Conservation (phyloP, 306 rosid species). For the Castanea crenata region DNA sequence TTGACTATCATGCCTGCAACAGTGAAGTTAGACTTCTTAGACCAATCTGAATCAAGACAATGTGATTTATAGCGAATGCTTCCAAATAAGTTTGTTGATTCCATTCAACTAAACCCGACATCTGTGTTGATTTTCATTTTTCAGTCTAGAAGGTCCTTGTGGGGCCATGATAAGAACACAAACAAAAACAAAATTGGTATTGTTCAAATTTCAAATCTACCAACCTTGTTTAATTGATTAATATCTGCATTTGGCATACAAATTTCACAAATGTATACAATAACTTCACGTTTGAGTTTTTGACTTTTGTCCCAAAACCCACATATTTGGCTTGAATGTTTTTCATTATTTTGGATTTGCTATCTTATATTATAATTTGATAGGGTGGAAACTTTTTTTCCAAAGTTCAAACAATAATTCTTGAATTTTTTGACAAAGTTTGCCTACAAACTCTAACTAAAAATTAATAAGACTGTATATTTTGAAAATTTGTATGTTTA, state of each 20-base stretch:
- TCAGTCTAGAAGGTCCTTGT: not conserved
- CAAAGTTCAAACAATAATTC: too few relatives aligned
- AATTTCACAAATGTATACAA: not conserved
- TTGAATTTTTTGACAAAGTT: too few relatives aligned
- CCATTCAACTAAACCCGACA: not conserved
- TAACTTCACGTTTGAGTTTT: conserved; percentile 10
- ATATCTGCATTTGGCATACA: not conserved
- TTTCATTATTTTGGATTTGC: not conserved
- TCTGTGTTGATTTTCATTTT: not conserved
- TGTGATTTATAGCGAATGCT: not conserved
- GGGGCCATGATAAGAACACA: too few relatives aligned
- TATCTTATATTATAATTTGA: not conserved
- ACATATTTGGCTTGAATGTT: not conserved
- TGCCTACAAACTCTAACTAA: too few relatives aligned
- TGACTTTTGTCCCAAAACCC: not conserved
- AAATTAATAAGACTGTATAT: too few relatives aligned
- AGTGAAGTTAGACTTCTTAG: conserved; percentile 10
- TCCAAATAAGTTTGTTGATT: not conserved
- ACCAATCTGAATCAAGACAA: not conserved
- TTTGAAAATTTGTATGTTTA: too few relatives aligned
- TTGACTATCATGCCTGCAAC: conserved; percentile 11
- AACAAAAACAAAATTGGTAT: too few relatives aligned
- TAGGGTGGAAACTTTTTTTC: too few relatives aligned
- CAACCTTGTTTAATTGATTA: too few relatives aligned
- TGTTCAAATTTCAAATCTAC: not conserved